Percentiles rank a stretch among this genome's conserved stretches.
Evolutionary conservation across 805 yeast genomes (phyloP).

Genomic region (Candida sakaeoensis): DNA sequence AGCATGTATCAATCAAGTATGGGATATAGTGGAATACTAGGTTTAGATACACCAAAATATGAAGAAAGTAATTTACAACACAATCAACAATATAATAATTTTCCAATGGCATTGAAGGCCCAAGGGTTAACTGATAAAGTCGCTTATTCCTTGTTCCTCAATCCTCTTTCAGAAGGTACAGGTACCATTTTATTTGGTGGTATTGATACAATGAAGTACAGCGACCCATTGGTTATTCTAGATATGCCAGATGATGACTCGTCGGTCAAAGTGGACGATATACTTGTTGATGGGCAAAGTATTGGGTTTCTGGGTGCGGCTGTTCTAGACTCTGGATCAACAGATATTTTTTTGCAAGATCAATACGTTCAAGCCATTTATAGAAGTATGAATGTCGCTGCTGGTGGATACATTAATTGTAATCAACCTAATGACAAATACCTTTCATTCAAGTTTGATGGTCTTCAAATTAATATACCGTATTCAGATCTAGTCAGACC

Average conservation of each 20-base stretch:
- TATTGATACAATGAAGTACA: conserved; percentile 22
- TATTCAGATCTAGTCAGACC: conserved; percentile 12
- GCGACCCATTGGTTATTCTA: conserved; percentile 15
- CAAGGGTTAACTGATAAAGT: conserved; percentile 27
- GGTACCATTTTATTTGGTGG: conserved; percentile 28
- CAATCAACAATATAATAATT: conserved; percentile 20
- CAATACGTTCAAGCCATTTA: not conserved
- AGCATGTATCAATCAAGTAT: conserved; percentile 12
- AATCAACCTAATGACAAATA: conserved; percentile 18
- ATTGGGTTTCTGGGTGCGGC: conserved; percentile 17
- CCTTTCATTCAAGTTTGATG: conserved; percentile 40
- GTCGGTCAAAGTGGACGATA: conserved; percentile 4
- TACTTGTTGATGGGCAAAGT: not conserved
- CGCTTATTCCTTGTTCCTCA: conserved; percentile 31
- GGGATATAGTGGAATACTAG: conserved; percentile 15
- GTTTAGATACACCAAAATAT: conserved; percentile 14
- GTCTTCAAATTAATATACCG: conserved; percentile 13
- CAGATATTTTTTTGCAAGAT: conserved; percentile 45
- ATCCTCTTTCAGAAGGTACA: conserved; percentile 10
- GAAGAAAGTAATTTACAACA: conserved; percentile 9
- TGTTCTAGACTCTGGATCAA: conserved; percentile 57
- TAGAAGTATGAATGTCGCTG: not conserved
- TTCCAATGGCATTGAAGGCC: conserved; percentile 26
- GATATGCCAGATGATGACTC: not conserved
- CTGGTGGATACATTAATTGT: conserved; percentile 30